These are phyloP conservation scores for Chondrus crispus DNA, from an alignment of 23 red algal species.

Conservation along the genomic window DNA sequence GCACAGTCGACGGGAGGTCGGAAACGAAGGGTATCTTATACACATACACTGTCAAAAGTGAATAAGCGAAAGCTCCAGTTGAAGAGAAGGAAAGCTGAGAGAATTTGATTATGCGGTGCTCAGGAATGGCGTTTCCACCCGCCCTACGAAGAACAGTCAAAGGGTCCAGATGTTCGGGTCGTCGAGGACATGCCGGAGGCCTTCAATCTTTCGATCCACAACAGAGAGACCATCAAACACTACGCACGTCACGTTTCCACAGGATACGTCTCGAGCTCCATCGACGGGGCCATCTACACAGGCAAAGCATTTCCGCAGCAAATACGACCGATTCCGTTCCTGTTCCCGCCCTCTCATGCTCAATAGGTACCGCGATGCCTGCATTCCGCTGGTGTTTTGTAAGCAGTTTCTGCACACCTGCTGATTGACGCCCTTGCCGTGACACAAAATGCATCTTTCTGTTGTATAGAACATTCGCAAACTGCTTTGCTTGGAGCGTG, in stretches of 20 bases:
- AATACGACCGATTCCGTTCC: neutral
- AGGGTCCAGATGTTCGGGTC: slow-evolving; percentile 7
- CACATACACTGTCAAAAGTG: slow-evolving; percentile 28
- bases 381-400: neutral
- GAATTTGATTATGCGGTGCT: neutral
- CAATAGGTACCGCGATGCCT: slow-evolving; percentile 45
- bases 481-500: slow-evolving; percentile 30
- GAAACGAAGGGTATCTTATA: slow-evolving; percentile 35
- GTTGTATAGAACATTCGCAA: slow-evolving; percentile 45
- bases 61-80: slow-evolving; percentile 33
- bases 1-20: neutral
- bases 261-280: slow-evolving; percentile 10
- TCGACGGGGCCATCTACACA: slow-evolving; percentile 8
- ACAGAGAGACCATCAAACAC: slow-evolving; percentile 13
- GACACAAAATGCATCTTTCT: slow-evolving; percentile 32
- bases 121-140: neutral
- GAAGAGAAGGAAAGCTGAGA: neutral
- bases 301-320: slow-evolving; percentile 4
- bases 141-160: too few relatives aligned
- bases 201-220: neutral
- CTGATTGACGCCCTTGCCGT: slow-evolving; percentile 2
- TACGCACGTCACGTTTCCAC: slow-evolving; percentile 6
- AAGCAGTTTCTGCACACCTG: slow-evolving; percentile 25
- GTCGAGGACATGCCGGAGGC: neutral
- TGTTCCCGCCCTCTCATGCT: slow-evolving; percentile 3